Evolutionary conservation across 345 rosid species (phyloP).

Genomic region (Lepidium africanum): DNA sequence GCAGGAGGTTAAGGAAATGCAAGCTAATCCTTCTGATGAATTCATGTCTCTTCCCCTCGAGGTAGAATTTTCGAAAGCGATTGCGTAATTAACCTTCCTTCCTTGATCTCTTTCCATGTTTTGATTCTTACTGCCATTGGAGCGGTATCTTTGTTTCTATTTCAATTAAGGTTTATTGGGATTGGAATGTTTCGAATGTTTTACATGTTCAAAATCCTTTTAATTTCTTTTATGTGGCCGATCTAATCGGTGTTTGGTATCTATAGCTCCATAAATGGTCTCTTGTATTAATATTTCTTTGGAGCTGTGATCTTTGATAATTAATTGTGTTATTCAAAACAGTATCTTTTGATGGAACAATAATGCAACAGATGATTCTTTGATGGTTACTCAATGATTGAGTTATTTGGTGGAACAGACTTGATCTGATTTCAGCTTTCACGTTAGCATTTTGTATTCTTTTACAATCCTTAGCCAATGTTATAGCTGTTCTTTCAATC

Average conservation of each 20-base stretch:
- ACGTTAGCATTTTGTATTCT: not conserved
- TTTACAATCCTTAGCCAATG: not conserved
- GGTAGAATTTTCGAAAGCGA: constrained; percentile 28
- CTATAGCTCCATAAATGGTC: not conserved
- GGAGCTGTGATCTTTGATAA: not conserved
- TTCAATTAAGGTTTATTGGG: not conserved
- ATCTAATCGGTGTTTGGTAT: not conserved
- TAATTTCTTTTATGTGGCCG: not conserved
- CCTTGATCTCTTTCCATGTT: not conserved
- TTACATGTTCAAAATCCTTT: not conserved
- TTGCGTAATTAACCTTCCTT: not conserved
- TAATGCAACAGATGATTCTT: not conserved
- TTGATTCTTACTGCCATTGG: not conserved
- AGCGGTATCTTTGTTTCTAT: not conserved
- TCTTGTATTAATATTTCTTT: not conserved
- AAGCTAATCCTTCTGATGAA: constrained; percentile 94
- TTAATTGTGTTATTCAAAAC: not conserved
- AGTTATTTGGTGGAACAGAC: not conserved
- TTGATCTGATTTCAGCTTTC: not conserved
- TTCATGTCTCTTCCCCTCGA: constrained; percentile 97
- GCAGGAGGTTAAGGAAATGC: constrained; percentile 99
- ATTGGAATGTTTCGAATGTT: not conserved
- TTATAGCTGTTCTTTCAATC: not conserved
- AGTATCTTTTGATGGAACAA: not conserved
- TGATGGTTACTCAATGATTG: not conserved